Evolutionary conservation across 116 monocot genomes (phyloP).

Genomic region (Thalassia testudinum): DNA sequence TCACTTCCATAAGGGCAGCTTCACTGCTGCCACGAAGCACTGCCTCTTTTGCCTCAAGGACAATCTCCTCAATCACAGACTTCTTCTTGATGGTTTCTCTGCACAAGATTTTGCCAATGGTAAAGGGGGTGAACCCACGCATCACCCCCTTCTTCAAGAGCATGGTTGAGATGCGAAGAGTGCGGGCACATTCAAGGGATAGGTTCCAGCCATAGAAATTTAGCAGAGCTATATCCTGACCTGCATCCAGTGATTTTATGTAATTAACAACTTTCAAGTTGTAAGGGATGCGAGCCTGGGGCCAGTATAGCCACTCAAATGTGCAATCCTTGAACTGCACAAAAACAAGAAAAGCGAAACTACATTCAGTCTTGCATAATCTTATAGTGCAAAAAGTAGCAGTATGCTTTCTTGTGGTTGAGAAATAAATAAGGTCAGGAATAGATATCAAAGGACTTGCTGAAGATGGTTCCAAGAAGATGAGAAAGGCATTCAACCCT

Average conservation of each 20-base stretch:
- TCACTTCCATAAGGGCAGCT: constrained; percentile 30
- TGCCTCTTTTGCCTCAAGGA: constrained; percentile 42
- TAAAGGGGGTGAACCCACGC: constrained; percentile 45
- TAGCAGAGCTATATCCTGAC: constrained; percentile 56
- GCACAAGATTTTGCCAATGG: constrained; percentile 67
- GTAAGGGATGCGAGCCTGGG: constrained; percentile 59
- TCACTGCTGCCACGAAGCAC: constrained; percentile 33
- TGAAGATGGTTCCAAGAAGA: too few species aligned
- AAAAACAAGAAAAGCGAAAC: neutral
- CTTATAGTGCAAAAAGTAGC: too few species aligned
- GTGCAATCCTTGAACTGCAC: constrained; percentile 89
- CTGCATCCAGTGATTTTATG: constrained; percentile 66
- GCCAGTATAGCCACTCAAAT: constrained; percentile 95
- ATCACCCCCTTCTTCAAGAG: constrained; percentile 65
- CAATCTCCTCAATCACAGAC: constrained; percentile 63
- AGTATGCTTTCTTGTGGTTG: too few species aligned
- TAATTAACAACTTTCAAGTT: constrained; percentile 34
- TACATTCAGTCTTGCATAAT: too few species aligned
- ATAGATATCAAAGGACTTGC: too few species aligned
- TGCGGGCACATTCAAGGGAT: constrained; percentile 31
- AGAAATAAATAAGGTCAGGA: too few species aligned
- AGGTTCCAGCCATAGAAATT: constrained; percentile 64
- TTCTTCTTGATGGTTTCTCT: constrained; percentile 44
- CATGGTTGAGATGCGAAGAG: constrained; percentile 66
- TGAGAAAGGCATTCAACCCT: too few species aligned